Conservation (phyloP, 768 basidiomycete genomes). For the Asterophora lycoperdoides region DNA sequence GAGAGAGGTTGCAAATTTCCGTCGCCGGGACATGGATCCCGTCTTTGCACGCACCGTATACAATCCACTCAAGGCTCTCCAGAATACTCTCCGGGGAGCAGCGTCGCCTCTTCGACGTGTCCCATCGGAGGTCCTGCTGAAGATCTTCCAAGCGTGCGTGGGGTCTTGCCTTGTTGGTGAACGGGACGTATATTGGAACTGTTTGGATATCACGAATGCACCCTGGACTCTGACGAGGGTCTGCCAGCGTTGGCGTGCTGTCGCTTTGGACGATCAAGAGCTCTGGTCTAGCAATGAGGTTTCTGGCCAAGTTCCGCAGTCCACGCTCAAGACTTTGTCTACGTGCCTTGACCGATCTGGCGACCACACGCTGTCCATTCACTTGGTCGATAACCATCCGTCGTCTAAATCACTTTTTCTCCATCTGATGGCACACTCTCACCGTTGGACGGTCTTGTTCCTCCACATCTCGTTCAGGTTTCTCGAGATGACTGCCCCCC, state of each 20-base stretch:
- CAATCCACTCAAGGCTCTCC: background rate
- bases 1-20: background rate
- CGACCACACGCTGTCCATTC: background rate
- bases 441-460: background rate
- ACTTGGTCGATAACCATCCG: background rate
- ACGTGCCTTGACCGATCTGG: background rate
- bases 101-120: background rate
- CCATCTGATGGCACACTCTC: background rate
- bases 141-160: background rate
- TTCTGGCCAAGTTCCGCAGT: background rate
- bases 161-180: background rate
- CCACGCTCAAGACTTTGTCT: background rate
- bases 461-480: background rate
- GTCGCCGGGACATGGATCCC: background rate
- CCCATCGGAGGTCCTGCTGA: background rate
- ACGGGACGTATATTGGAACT: background rate
- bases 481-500: background rate
- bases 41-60: background rate
- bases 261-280: background rate
- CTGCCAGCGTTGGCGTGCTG: background rate
- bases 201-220: background rate
- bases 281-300: constrained; percentile 1
- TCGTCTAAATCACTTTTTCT: background rate
- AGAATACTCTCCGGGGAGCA: background rate
- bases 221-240: background rate